phyloP scores from a whole-genome alignment of 2,329 filamentous ascomycete species.

The Diaporthe ampelina region DNA sequence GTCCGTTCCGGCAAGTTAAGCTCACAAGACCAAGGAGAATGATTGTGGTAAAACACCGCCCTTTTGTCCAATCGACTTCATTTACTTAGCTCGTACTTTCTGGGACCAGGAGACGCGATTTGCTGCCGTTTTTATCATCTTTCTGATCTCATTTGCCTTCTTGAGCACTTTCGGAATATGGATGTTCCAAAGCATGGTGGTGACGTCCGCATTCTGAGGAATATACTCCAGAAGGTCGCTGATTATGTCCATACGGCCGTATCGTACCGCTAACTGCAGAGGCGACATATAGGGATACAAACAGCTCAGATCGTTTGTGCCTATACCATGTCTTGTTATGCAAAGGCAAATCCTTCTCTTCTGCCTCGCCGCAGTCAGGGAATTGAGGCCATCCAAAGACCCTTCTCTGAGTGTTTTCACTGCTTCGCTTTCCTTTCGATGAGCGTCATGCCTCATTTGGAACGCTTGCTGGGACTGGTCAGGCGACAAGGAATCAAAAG shows the following conservation, averaged over 20 bases:
- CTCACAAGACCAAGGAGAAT: too few species aligned
- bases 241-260: neutral
- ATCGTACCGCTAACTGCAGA: neutral
- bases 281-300: neutral
- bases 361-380: neutral
- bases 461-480: neutral
- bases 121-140: neutral
- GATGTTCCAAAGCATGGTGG: neutral
- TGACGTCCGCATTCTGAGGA: neutral
- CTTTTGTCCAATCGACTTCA: too few species aligned
- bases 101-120: too few species aligned
- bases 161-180: neutral
- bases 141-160: neutral
- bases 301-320: accelerated
- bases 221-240: neutral
- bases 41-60: too few species aligned
- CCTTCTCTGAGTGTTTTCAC: neutral
- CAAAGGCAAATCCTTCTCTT: neutral
- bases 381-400: neutral
- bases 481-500: neutral
- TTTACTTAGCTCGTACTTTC: too few species aligned
- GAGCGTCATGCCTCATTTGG: neutral
- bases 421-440: neutral
- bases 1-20: too few species aligned
- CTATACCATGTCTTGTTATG: neutral